Percentiles rank a stretch among this genome's conserved stretches.
phyloP scores from a whole-genome alignment of 805 yeast species.

The Yarrowia sp. region DNA sequence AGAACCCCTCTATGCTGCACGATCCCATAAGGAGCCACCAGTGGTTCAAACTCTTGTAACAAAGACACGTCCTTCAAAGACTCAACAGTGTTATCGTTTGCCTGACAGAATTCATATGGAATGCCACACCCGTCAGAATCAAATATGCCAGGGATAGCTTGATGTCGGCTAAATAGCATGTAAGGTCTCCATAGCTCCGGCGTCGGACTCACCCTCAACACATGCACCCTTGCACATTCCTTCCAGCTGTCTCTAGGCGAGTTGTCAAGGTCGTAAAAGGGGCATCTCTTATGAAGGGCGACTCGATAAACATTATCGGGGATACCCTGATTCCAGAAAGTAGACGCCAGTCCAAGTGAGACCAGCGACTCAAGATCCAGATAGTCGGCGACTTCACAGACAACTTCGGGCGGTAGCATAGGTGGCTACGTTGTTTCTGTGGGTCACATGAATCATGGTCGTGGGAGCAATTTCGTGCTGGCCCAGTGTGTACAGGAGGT shows the following conservation, averaged over 20 bases:
- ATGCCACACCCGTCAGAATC: not conserved
- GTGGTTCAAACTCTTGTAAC: not conserved
- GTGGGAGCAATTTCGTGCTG: not conserved
- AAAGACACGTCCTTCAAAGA: not conserved
- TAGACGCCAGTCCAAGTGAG: not conserved
- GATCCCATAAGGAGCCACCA: not conserved
- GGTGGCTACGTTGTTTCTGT: not conserved
- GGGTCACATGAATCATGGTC: not conserved
- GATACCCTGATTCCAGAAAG: not conserved
- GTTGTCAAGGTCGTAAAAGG: conserved; percentile 8
- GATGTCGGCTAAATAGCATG: not conserved
- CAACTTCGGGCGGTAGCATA: conserved; percentile 16
- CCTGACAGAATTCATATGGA: conserved; percentile 4
- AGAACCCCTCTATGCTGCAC: not conserved
- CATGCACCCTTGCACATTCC: conserved; percentile 4
- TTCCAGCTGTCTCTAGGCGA: conserved; percentile 8
- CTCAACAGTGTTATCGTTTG: not conserved
- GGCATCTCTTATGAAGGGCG: not conserved
- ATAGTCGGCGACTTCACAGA: conserved; percentile 9
- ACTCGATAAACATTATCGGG: not conserved
- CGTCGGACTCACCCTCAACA: not conserved
- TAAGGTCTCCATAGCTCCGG: not conserved
- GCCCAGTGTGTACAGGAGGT: not conserved
- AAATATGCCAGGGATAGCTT: not conserved
- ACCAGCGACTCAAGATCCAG: conserved; percentile 4